Evolutionary conservation across 768 basidiomycete genomes (phyloP).

Genomic region (Leccinum arenicola): DNA sequence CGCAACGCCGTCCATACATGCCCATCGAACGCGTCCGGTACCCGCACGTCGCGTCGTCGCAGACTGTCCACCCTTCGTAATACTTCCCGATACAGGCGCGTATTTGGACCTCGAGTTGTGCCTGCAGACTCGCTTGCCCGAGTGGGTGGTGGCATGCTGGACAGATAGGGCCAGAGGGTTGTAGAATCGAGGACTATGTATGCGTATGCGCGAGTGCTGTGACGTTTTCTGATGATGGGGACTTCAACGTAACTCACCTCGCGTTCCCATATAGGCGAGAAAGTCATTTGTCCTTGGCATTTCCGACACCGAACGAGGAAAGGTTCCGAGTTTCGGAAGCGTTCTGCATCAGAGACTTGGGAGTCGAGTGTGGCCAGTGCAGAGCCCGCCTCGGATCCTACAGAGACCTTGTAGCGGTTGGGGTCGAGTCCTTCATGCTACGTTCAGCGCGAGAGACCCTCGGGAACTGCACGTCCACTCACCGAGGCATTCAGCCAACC

Average conservation of each 20-base stretch:
- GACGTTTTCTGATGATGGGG: neutral
- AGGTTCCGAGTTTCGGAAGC: conserved; percentile 74
- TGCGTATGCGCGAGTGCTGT: neutral
- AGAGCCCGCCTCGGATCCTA: conserved; percentile 51
- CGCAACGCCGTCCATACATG: conserved; percentile 83
- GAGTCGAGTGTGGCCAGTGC: conserved; percentile 82
- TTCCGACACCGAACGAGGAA: conserved; percentile 75
- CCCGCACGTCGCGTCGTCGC: conserved; percentile 83
- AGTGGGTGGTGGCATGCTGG: conserved; percentile 58
- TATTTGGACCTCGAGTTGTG: conserved; percentile 87
- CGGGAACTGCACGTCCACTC: conserved; percentile 17
- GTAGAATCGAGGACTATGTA: conserved; percentile 63
- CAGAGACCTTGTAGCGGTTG: conserved; percentile 46
- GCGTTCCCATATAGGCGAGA: conserved; percentile 57
- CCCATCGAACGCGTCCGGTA: conserved; percentile 90
- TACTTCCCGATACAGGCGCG: conserved; percentile 73
- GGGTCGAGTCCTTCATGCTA: conserved; percentile 53
- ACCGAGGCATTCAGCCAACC: conserved; percentile 96
- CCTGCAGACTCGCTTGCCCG: conserved; percentile 59
- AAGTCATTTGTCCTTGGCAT: conserved; percentile 61
- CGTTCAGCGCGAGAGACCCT: neutral
- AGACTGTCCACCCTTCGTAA: conserved; percentile 87
- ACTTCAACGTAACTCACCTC: conserved; percentile 39
- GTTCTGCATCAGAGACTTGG: conserved; percentile 81
- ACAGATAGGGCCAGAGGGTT: conserved; percentile 65